A percentile compares a stretch with the other conserved stretches of the same genome.
phyloP scores from a whole-genome alignment of 148 eudicot genomes.

The Cornus controversa region DNA sequence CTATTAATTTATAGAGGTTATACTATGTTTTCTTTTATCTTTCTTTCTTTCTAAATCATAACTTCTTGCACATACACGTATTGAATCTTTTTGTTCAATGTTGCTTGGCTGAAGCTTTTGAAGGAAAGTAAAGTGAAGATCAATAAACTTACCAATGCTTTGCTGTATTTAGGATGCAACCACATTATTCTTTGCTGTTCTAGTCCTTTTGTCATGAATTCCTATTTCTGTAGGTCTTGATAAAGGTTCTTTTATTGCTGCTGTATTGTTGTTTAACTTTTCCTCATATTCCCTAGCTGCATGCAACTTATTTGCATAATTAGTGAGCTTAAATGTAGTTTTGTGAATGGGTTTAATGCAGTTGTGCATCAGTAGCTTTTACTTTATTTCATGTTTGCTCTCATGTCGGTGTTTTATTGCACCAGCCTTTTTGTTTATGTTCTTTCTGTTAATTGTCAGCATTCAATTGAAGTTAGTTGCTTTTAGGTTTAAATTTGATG shows the following conservation, averaged over 20 bases:
- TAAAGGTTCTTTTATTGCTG: not conserved
- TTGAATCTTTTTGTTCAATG: not conserved
- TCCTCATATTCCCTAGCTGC: not conserved
- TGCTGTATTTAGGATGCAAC: not conserved
- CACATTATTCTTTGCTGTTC: conserved; percentile 1
- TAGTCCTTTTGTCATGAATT: not conserved
- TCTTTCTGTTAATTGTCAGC: not conserved
- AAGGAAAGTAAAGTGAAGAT: not conserved
- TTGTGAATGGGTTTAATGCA: not conserved
- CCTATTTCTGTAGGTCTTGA: not conserved
- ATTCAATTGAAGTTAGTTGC: not conserved
- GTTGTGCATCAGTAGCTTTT: not conserved
- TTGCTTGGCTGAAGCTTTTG: not conserved
- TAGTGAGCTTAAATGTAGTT: not conserved
- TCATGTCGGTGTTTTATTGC: not conserved
- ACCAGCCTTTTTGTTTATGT: not conserved
- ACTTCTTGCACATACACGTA: not conserved
- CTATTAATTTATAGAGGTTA: no score
- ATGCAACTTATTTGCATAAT: not conserved
- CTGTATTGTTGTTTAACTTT: not conserved
- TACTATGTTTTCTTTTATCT: not conserved
- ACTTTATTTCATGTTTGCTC: conserved; percentile 2
- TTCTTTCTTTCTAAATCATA: not conserved
- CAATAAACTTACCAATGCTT: not conserved
- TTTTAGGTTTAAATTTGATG: conserved; percentile 83